Base-by-base conservation (phyloP, 768 basidiomycete genomes). In the Fomitopsis serialis region DNA sequence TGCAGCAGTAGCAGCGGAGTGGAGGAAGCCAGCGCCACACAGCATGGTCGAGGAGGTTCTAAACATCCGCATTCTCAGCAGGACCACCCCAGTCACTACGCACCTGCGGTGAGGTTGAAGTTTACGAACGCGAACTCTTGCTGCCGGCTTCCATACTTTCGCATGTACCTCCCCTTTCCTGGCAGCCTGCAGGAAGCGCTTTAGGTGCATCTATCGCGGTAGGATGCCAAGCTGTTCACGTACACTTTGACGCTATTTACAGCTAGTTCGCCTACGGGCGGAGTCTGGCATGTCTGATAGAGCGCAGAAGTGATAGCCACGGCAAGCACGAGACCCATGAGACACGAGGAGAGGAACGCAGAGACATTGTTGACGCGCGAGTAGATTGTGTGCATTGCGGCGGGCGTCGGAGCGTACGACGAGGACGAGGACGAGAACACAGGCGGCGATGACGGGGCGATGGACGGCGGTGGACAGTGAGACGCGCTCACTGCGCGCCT, bases 41-140 rank as follows among this genome's bases (percentile, higher is more conserved):
- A n/a, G n/a, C n/a, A n/a, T n/a, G n/a, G n/a, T n/a, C n/a, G n/a
- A n/a, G n/a, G n/a, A n/a, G n/a, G n/a, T n/a, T n/a, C n/a, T n/a
- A n/a, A n/a, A n/a, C n/a, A n/a, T n/a, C n/a, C n/a, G n/a, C n/a
- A n/a, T n/a, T n/a, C n/a, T n/a, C n/a, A n/a, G n/a, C n/a, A n/a
- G n/a, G n/a, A n/a, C n/a, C n/a, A n/a, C n/a, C n/a, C n/a, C n/a
- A n/a, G n/a, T n/a, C n/a, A n/a, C n/a, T n/a, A 63, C 80, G 59
- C 61, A 89, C 92, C 92, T 42, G 90, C 87, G 43, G 79, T 80
- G 48, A 91, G 71, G 66, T 92, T 85, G 72, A 94, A 93, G 64
- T 85, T 80, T 35, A 91, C 78, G 64, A 89, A 87, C 1, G 87
- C 86, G 53, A 85, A 76, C 59, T 95, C 92, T 62, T 89, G 84